Evolutionary conservation across 345 rosid genomes (phyloP), one percentile per base, ranked within the genome.

Genomic region (Nasturtium officinale): DNA sequence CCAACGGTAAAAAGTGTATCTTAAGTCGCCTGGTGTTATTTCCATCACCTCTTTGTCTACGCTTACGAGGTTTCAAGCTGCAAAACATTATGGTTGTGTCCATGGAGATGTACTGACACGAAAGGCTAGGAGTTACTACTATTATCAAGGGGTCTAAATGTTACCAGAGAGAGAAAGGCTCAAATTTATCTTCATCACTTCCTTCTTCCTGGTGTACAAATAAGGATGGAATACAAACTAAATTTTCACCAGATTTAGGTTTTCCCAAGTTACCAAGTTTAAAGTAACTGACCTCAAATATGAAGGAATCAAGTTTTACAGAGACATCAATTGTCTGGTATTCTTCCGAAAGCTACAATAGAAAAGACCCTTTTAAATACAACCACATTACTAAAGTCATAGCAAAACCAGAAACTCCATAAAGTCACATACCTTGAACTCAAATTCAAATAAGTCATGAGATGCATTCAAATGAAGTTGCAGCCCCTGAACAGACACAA

Each of bases 391-490:
- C 33, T 38, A 69, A 30, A 38, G 54, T 63, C 71, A 64, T 61
- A 30, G 45, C 65, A 65, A 35, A 69, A 51, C 79, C 73, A 66
- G 59, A 25, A 67, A 74, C 33, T 65, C 35, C 69, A 58, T 75
- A 47, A 55, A 85, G 76, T 82, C 83, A 90, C 96, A 78, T 83
- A 96, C 99, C 98, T 88, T 82, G 80, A 87, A 92, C 69, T 92
- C 97, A 79, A 82, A 92, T 80, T 89, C 82, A 82, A 96, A 90
- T 33, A 96, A 82, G 74, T 87, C 95, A 85, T 96, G 99, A 37
- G 91, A 87, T 8, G 99, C 78, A 56, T 83, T 79, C 81, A 96
- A 80, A 77, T 96, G 99, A 80, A 72, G 81, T 58, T 96, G 87
- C 65, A 96, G 87, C 68, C 98, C 99, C 99, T 96, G 83, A 35